These are phyloP conservation scores for Gentiana straminea DNA, from an alignment of 257 asterid species.

Conservation along the genomic window DNA sequence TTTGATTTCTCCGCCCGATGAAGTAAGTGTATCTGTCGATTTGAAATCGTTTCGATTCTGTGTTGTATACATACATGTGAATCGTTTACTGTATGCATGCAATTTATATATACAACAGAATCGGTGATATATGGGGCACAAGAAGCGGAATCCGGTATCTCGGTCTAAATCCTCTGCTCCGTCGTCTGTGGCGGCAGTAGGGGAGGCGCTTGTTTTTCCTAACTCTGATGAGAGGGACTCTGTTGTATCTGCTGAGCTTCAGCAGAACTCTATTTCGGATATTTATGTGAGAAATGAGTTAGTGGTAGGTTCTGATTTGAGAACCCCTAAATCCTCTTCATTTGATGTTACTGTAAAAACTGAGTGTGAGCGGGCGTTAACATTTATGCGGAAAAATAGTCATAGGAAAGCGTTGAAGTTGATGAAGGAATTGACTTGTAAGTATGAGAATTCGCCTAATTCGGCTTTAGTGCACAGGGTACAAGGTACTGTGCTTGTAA, in stretches of 20 bases:
- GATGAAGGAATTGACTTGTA: constrained; percentile 62
- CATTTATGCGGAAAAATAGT: constrained; percentile 53
- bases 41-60: neutral
- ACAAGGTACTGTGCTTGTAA: constrained; percentile 59
- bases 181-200: constrained; percentile 1
- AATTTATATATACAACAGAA: constrained; percentile 15
- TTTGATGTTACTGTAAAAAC: constrained; percentile 30
- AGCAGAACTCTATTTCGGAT: neutral
- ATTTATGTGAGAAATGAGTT: constrained; percentile 7
- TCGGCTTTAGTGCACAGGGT: constrained; percentile 57
- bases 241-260: neutral
- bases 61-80: neutral
- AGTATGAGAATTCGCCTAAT: constrained; percentile 43
- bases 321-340: constrained; percentile 6
- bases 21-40: constrained; percentile 10
- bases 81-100: constrained; percentile 11
- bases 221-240: constrained; percentile 3
- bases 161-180: constrained; percentile 32
- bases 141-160: constrained; percentile 35
- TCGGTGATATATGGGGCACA: constrained; percentile 27
- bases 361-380: constrained; percentile 69
- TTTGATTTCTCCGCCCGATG: constrained; percentile 7
- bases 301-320: constrained; percentile 2
- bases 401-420: constrained; percentile 59
- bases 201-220: constrained; percentile 9